Evolutionary conservation across 1,139 yeast species (phyloP), one percentile per base, ranked within the genome.

Genomic region (Lodderomyces orthopsilosis): DNA sequence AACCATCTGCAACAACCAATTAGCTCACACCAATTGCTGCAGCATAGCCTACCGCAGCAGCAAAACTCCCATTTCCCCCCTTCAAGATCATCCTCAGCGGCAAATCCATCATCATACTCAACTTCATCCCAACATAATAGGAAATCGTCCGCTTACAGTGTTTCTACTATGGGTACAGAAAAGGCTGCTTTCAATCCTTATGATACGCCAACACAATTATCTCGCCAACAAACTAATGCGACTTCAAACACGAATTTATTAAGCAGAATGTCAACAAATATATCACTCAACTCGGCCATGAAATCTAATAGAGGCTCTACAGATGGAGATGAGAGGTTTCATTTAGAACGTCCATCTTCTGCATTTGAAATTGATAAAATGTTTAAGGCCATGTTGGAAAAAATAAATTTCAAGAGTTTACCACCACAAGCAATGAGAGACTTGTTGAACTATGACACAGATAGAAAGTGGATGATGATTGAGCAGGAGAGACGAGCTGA

Each of bases 391-490:
- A 74, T 85, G 49, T 81, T 87, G 90, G 85, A 83, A 46, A 84
- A 85, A 55, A 77, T 97, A 55, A 95, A 90, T 59, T 85, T 88
- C 61, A 81, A 83, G 53, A 79, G 86, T 44, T 70, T 90, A 40
- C 95, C 96, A 0, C 79, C 79, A 22, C 80, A 78, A 46, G 95
- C 95, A 8, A 84, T 84, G 51, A 78, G 74, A 49, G 95, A 88
- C 59, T 82, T 93, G 85, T 71, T 81, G 56, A 79, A 77, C 51
- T 90, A 86, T 57, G 79, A 85, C 36, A 70, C 80, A 0, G 87
- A 85, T 43, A 88, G 90, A 55, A 93, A 93, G 63, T 89, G 97
- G 96, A 81, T 87, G 83, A 74, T 93, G 53, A 85, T 93, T 37
- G 82, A 85, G 54, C 98, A 93, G 60, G 96, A 90, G 61, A 83